A percentile compares a stretch with the other conserved stretches of the same genome.
phyloP scores from a whole-genome alignment of 306 rosid species.

The Lagenaria siceraria region DNA sequence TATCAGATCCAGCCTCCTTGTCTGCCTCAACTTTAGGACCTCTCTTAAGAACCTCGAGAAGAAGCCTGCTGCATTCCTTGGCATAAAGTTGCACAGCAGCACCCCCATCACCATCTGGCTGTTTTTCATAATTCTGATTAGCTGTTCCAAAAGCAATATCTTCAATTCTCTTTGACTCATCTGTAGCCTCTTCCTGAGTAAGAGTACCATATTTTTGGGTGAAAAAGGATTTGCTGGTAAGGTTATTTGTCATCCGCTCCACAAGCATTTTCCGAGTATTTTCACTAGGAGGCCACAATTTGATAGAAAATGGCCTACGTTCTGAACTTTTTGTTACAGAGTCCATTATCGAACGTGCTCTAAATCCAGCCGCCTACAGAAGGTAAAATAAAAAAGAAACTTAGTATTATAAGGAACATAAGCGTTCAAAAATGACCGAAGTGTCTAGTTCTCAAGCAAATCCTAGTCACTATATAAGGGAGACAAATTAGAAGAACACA shows the following conservation, averaged over 20 bases:
- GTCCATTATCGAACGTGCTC: conserved; percentile 35
- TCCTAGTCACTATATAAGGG: not conserved
- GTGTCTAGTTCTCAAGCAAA: not conserved
- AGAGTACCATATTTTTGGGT: conserved; percentile 74
- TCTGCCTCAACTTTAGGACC: conserved; percentile 31
- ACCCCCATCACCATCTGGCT: conserved; percentile 96
- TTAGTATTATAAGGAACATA: not conserved
- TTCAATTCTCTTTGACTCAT: conserved; percentile 70
- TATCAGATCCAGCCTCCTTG: conserved; percentile 21
- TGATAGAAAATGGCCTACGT: conserved; percentile 59
- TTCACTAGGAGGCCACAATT: conserved; percentile 95
- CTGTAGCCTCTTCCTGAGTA: conserved; percentile 62
- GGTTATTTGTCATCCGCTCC: conserved; percentile 77
- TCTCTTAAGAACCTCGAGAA: conserved; percentile 67
- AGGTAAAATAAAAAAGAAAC: not conserved
- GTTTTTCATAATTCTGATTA: conserved; percentile 46
- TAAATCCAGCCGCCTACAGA: conserved; percentile 29
- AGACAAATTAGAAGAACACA: not conserved
- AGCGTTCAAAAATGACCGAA: not conserved
- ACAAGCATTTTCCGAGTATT: conserved; percentile 81
- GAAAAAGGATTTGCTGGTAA: conserved; percentile 56
- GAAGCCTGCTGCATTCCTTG: conserved; percentile 75
- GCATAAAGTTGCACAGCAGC: conserved; percentile 98
- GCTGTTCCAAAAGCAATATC: conserved; percentile 67
- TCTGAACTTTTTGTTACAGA: conserved; percentile 25